Evolutionary conservation across 2,329 filamentous ascomycete genomes (phyloP).

Genomic region (Monilinia vaccinii-corymbosi): DNA sequence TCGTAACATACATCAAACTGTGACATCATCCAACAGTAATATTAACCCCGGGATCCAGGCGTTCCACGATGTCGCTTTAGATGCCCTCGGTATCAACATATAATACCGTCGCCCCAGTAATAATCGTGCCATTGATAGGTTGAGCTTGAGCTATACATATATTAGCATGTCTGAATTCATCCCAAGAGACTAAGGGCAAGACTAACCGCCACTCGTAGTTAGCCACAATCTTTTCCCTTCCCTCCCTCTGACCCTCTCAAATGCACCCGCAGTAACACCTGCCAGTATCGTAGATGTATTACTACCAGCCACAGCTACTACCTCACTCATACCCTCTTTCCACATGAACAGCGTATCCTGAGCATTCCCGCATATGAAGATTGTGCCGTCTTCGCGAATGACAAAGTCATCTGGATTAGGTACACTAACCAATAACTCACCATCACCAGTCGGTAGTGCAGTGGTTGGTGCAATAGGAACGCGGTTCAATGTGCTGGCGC

Average conservation of each 20-base stretch:
- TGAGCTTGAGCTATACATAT: background rate
- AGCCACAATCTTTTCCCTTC: conserved; percentile 12
- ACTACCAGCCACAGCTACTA: conserved; percentile 10
- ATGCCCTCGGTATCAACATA: background rate
- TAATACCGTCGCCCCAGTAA: background rate
- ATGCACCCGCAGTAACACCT: conserved; percentile 15
- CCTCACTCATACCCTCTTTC: background rate
- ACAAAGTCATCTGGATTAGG: conserved; percentile 13
- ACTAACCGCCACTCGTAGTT: conserved; percentile 15
- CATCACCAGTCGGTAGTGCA: background rate
- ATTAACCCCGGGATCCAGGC: background rate
- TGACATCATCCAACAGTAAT: background rate
- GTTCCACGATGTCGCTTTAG: background rate
- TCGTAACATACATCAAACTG: background rate
- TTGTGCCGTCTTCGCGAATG: conserved; percentile 12
- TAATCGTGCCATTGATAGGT: background rate
- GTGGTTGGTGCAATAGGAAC: background rate
- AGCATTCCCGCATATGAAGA: conserved; percentile 10
- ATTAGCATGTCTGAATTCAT: background rate
- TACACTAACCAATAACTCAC: conserved; percentile 2
- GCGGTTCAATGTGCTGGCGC: background rate
- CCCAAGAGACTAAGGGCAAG: background rate
- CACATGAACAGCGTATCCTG: conserved; percentile 9
- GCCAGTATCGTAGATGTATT: conserved; percentile 10
- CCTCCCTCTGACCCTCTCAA: conserved; percentile 6